Percentiles rank a stretch among this genome's conserved stretches.
These are phyloP conservation scores for Rhynchospora pubera DNA, from an alignment of 176 grass and related monocot species.

Conservation along the genomic window DNA sequence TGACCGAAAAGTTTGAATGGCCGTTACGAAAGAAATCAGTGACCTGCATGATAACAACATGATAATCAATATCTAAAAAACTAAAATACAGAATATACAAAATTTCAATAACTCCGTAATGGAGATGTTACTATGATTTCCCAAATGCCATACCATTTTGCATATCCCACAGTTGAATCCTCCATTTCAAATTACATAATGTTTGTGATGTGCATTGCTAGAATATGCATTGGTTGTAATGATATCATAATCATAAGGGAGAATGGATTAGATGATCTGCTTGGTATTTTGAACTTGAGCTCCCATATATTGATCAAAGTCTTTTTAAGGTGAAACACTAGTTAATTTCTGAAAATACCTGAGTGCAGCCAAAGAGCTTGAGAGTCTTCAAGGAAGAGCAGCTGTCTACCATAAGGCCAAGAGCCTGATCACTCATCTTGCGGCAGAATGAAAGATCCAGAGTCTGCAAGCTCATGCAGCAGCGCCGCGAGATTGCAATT, in stretches of 20 bases:
- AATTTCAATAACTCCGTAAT: no score
- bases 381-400: conserved; percentile 59
- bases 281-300: not conserved
- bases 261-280: not conserved
- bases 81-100: not conserved
- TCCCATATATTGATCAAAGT: not conserved
- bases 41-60: conserved; percentile 38
- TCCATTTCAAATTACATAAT: not conserved
- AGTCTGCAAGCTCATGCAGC: conserved; percentile 39
- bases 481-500: conserved; percentile 54
- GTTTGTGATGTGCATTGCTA: no score
- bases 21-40: conserved; percentile 69
- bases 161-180: not conserved
- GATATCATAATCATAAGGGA: not conserved
- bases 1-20: conserved; percentile 53
- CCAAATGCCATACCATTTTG: not conserved
- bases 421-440: conserved; percentile 63
- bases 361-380: conserved; percentile 94
- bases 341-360: conserved; percentile 27
- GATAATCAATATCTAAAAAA: not conserved
- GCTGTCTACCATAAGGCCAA: conserved; percentile 69
- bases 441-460: conserved; percentile 97
- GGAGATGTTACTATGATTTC: no score
- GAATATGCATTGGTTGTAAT: not conserved
- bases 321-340: not conserved